These are phyloP conservation scores for Saitozyma podzolica DNA, from an alignment of 768 basidiomycete species.

Conservation along the genomic window DNA sequence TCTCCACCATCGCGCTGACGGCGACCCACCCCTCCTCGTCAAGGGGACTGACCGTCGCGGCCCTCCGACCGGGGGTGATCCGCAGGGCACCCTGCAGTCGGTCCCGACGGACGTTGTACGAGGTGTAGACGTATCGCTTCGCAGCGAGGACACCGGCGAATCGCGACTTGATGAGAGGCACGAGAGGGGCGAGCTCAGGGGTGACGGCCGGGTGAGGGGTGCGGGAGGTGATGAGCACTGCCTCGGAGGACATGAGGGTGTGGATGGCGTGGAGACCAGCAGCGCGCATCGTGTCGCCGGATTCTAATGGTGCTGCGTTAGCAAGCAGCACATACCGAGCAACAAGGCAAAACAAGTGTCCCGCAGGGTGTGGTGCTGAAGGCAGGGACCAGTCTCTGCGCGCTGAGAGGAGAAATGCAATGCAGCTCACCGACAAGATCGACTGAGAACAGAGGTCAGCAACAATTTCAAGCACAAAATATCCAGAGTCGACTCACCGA, in stretches of 20 bases:
- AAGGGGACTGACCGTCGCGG: conserved; percentile 76
- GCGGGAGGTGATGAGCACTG: conserved; percentile 79
- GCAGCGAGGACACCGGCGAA: conserved; percentile 87
- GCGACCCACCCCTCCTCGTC: conserved; percentile 86
- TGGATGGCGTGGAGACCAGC: conserved; percentile 92
- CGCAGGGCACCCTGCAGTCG: conserved; percentile 63
- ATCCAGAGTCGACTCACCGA: conserved; percentile 62
- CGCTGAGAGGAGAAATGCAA: background rate
- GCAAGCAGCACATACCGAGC: conserved; percentile 6
- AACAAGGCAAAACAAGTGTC: background rate
- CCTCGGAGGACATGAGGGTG: conserved; percentile 81
- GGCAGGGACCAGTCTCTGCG: background rate
- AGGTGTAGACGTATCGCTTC: conserved; percentile 77
- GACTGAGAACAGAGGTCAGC: conserved; percentile 57
- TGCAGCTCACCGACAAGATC: conserved; percentile 82
- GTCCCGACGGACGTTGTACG: conserved; percentile 82
- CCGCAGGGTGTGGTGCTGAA: background rate
- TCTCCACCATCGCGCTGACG: conserved; percentile 89
- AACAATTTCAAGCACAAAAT: background rate
- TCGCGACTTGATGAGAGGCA: conserved; percentile 77
- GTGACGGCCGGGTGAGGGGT: conserved; percentile 49
- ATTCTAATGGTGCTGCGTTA: conserved; percentile 61
- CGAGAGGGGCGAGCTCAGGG: conserved; percentile 65
- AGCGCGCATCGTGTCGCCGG: conserved; percentile 98
- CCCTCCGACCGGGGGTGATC: conserved; percentile 85